These are phyloP conservation scores for Rhodotorula mucilaginosa DNA, from an alignment of 1,284 basidiomycete genomes.

Conservation along the genomic window DNA sequence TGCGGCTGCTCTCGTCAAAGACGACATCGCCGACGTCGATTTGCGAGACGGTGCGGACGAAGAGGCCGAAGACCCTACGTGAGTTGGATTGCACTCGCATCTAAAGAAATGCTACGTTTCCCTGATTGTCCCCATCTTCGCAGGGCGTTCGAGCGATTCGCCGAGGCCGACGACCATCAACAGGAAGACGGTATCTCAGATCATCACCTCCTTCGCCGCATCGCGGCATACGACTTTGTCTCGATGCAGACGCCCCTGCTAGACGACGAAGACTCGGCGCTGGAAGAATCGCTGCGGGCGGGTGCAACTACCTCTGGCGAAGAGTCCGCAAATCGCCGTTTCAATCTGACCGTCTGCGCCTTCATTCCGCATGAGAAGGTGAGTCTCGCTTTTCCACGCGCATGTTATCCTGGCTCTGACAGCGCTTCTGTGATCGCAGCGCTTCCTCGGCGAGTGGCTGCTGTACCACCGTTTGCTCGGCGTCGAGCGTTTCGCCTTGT, in stretches of 20 bases:
- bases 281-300: neutral
- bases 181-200: neutral
- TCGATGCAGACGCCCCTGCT: neutral
- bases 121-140: neutral
- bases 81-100: neutral
- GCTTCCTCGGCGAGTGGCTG: slow-evolving; percentile 35
- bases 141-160: neutral
- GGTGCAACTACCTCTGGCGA: too few relatives aligned
- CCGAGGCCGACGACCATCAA: neutral
- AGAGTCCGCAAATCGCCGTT: neutral
- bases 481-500: slow-evolving; percentile 29
- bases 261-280: neutral
- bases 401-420: neutral
- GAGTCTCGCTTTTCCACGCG: neutral
- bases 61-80: neutral
- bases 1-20: neutral
- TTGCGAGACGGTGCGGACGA: neutral
- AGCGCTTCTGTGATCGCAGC: neutral
- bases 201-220: slow-evolving; percentile 31
- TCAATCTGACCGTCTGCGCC: slow-evolving; percentile 33
- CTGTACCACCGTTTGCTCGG: slow-evolving; percentile 33
- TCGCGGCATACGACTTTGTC: slow-evolving; percentile 13
- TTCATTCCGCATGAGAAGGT: slow-evolving; percentile 33
- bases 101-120: neutral
- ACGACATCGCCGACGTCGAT: neutral